Conservation (phyloP, 2,329 filamentous ascomycete genomes). For the Colletotrichum lupini region DNA sequence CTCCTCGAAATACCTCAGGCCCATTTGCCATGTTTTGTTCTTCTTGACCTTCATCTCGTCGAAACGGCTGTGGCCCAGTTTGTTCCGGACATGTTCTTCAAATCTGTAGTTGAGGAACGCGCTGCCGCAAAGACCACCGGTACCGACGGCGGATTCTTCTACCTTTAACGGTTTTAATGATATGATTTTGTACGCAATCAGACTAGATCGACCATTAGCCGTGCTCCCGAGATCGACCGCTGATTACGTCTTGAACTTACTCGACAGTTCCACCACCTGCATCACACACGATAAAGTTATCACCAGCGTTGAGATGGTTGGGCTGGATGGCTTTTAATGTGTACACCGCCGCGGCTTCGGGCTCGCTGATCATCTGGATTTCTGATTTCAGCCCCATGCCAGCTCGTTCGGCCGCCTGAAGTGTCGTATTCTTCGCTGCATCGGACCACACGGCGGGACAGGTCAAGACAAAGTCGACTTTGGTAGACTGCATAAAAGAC, state of each 20-base stretch:
- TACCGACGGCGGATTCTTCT: conserved; percentile 83
- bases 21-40: conserved; percentile 83
- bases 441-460: conserved; percentile 89
- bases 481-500: conserved; percentile 80
- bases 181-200: conserved; percentile 86
- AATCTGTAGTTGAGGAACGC: conserved; percentile 85
- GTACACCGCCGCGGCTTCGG: conserved; percentile 83
- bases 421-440: conserved; percentile 84
- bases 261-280: conserved; percentile 76
- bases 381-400: conserved; percentile 79
- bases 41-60: conserved; percentile 83
- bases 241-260: conserved; percentile 51
- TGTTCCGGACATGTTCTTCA: conserved; percentile 77
- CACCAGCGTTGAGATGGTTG: conserved; percentile 76
- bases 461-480: conserved; percentile 82
- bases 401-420: conserved; percentile 80
- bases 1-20: conserved; percentile 82
- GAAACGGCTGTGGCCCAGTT: conserved; percentile 75
- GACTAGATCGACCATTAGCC: conserved; percentile 48
- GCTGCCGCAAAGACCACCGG: conserved; percentile 80
- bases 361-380: conserved; percentile 84
- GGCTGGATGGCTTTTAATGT: conserved; percentile 84
- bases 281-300: conserved; percentile 73
- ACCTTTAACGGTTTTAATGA: conserved; percentile 77
- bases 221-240: background rate